Evolutionary conservation across 2,329 filamentous ascomycete species (phyloP).

Genomic region (Aureobasidium mangrovei): DNA sequence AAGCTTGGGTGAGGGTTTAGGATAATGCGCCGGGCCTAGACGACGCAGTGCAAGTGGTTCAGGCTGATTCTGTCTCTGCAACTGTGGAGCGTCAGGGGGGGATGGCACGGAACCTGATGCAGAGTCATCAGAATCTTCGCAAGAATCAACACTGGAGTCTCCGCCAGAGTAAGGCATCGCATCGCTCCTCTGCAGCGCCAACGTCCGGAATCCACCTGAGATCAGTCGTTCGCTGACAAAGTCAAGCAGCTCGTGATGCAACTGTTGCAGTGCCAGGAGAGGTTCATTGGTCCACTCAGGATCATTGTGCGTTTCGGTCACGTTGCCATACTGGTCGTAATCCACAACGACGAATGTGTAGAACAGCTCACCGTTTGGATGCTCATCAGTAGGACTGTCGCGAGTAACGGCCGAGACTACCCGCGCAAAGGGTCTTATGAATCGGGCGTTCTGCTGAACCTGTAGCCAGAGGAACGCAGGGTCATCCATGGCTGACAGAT

Average conservation of each 20-base stretch:
- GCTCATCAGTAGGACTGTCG: background rate
- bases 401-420: background rate
- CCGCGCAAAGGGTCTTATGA: background rate
- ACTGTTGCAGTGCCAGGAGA: background rate
- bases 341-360: background rate
- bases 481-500: too few relatives aligned
- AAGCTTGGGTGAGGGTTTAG: background rate
- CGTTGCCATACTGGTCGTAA: conserved; percentile 1
- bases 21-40: background rate
- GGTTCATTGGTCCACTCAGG: background rate
- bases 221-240: background rate
- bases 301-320: background rate
- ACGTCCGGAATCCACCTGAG: background rate
- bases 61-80: background rate
- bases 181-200: background rate
- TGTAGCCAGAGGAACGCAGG: too few relatives aligned
- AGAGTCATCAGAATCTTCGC: too few relatives aligned
- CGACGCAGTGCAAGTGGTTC: background rate
- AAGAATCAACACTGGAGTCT: too few relatives aligned
- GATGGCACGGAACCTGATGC: background rate
- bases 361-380: background rate
- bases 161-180: too few relatives aligned
- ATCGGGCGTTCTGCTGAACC: background rate
- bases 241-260: background rate
- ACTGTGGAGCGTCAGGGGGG: too few relatives aligned